Conservation (phyloP, 495 filamentous ascomycete species). For the Xylaria curta region DNA sequence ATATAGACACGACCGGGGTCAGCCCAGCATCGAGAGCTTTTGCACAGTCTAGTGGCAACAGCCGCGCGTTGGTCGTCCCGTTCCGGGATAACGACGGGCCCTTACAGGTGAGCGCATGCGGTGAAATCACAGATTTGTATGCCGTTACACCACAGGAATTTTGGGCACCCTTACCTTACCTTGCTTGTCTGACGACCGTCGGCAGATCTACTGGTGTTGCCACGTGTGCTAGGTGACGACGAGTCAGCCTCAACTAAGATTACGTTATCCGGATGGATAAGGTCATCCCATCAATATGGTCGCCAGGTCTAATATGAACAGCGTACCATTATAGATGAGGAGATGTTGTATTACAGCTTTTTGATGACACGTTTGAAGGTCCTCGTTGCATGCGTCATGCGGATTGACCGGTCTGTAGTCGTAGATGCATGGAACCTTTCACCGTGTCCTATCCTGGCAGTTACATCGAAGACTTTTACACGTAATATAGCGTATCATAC, state of each 20-base stretch:
- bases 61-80: conserved; percentile 1
- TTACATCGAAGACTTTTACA: conserved; percentile 6
- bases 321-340: background rate
- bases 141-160: conserved; percentile 18
- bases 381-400: conserved; percentile 21
- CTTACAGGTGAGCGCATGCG: conserved; percentile 21
- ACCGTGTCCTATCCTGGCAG: conserved; percentile 12
- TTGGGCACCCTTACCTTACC: conserved; percentile 26
- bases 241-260: conserved; percentile 11
- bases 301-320: background rate
- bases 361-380: conserved; percentile 5
- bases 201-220: conserved; percentile 10
- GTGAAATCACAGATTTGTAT: conserved; percentile 3
- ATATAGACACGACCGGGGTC: conserved; percentile 2
- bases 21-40: conserved; percentile 11
- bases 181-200: conserved; percentile 6
- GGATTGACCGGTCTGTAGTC: conserved; percentile 2
- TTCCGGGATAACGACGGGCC: conserved; percentile 18
- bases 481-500: background rate
- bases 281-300: background rate
- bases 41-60: background rate
- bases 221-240: conserved; percentile 26
- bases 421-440: conserved; percentile 20
- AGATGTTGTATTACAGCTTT: background rate
- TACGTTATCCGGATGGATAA: background rate